Evolutionary conservation across 345 rosid species (phyloP).

Genomic region (Salix caprea): DNA sequence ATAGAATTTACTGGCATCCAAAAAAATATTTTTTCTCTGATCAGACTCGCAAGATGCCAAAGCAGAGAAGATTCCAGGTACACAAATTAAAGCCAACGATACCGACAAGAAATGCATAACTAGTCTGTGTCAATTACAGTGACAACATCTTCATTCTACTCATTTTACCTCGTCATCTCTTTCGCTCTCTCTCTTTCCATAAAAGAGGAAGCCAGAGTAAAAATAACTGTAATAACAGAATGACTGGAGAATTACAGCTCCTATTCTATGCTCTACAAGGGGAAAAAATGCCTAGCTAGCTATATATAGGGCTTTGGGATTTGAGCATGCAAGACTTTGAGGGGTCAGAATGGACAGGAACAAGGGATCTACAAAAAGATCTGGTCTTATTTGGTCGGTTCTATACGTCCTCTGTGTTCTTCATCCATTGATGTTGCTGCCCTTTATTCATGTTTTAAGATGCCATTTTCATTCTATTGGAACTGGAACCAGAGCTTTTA

Average conservation of each 20-base stretch:
- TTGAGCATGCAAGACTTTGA: slow-evolving; percentile 30
- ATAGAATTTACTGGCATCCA: too few relatives aligned
- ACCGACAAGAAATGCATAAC: slow-evolving; percentile 15
- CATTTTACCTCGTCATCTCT: background rate
- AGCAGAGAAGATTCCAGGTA: slow-evolving; percentile 30
- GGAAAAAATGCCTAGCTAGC: background rate
- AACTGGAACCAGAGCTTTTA: slow-evolving; percentile 14
- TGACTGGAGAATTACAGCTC: slow-evolving; percentile 13
- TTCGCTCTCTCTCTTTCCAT: background rate
- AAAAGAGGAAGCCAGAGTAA: slow-evolving; percentile 5
- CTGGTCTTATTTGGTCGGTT: slow-evolving; percentile 40
- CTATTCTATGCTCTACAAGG: background rate
- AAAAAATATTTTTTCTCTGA: background rate
- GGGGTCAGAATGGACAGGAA: slow-evolving; percentile 36
- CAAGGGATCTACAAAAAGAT: slow-evolving; percentile 35
- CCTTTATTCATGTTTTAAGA: slow-evolving; percentile 31
- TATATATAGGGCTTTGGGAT: slow-evolving; percentile 14
- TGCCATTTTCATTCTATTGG: slow-evolving; percentile 15
- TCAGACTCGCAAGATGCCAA: slow-evolving; percentile 17
- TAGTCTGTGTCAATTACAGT: slow-evolving; percentile 31
- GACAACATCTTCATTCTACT: background rate
- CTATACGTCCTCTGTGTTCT: slow-evolving; percentile 20
- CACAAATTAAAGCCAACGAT: slow-evolving; percentile 13
- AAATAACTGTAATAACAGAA: slow-evolving; percentile 38
- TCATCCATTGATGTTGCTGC: slow-evolving; percentile 40